Percentiles rank a stretch among this genome's conserved stretches.
Conservation (phyloP, 495 filamentous ascomycete species). For the Neurospora sp. region DNA sequence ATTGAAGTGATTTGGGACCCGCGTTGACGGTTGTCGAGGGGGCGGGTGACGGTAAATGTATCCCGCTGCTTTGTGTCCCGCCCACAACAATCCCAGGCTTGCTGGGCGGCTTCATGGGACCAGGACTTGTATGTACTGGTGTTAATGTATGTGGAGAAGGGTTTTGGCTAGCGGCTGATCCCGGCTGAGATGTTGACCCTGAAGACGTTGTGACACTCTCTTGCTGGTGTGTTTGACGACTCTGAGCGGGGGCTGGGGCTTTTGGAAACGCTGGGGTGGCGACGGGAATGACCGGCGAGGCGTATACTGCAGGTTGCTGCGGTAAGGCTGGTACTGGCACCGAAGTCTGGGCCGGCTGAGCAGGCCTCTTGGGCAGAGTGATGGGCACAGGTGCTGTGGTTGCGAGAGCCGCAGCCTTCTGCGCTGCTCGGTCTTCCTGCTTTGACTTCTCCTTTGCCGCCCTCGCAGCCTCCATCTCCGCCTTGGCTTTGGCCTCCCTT, state of each 20-base stretch:
- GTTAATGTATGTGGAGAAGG: conserved; percentile 53
- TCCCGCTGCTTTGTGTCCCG: conserved; percentile 3
- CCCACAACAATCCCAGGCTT: conserved; percentile 20
- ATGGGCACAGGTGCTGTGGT: conserved; percentile 28
- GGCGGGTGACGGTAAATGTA: conserved; percentile 10
- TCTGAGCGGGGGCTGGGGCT: conserved; percentile 64
- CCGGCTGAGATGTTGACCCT: conserved; percentile 42
- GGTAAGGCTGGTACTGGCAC: conserved; percentile 37
- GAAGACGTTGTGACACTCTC: conserved; percentile 59
- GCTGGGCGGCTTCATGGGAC: conserved; percentile 38
- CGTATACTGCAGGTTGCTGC: conserved; percentile 35
- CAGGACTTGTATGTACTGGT: conserved; percentile 46
- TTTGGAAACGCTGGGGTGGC: conserved; percentile 79
- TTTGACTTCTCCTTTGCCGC: conserved; percentile 43
- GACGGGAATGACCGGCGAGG: conserved; percentile 69
- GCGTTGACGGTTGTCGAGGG: conserved; percentile 18
- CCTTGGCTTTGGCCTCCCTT: conserved; percentile 24
- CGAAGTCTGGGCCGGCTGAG: conserved; percentile 17
- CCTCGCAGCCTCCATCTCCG: conserved; percentile 24
- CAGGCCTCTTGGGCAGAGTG: conserved; percentile 40
- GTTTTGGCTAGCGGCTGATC: conserved; percentile 48
- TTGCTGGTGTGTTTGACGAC: conserved; percentile 72
- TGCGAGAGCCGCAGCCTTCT: conserved; percentile 27
- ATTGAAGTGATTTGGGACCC: conserved; percentile 23
- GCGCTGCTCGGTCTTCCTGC: conserved; percentile 33